phyloP scores from a whole-genome alignment of 345 rosid species.

The Garcia nutans region DNA sequence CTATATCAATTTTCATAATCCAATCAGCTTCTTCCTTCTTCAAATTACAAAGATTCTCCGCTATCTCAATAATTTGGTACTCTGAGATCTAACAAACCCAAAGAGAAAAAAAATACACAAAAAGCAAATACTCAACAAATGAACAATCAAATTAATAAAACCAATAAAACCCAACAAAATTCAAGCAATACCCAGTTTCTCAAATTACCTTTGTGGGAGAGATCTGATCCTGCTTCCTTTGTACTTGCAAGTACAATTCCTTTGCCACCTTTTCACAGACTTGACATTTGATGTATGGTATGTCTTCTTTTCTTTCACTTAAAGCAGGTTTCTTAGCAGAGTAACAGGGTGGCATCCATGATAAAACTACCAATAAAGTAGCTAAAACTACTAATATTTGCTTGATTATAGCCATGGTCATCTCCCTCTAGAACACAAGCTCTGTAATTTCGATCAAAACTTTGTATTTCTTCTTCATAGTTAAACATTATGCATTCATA shows the following conservation, averaged over 20 bases:
- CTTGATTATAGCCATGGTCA: conserved; percentile 33
- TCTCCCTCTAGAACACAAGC: neutral
- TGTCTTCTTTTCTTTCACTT: conserved; percentile 74
- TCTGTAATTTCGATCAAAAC: neutral
- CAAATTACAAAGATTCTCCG: conserved; percentile 90
- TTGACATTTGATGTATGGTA: conserved; percentile 84
- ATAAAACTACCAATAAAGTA: conserved; percentile 31
- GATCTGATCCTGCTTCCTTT: conserved; percentile 76
- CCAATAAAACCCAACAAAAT: neutral
- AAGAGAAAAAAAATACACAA: neutral
- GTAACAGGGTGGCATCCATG: conserved; percentile 45
- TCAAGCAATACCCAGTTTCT: conserved; percentile 17
- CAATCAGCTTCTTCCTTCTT: conserved; percentile 99
- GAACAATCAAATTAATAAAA: neutral
- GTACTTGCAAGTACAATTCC: conserved; percentile 55
- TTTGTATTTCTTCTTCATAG: neutral
- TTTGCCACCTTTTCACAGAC: conserved; percentile 85
- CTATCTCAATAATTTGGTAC: conserved; percentile 85
- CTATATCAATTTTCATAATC: conserved; percentile 84
- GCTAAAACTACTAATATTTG: conserved; percentile 30
- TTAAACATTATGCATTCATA: neutral
- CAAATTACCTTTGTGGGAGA: conserved; percentile 72
- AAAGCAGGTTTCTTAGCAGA: conserved; percentile 50
- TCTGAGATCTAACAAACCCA: conserved; percentile 61
- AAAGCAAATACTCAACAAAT: neutral